These are phyloP conservation scores for Penicillium coffeae DNA, from an alignment of 495 filamentous ascomycete species.

Conservation along the genomic window DNA sequence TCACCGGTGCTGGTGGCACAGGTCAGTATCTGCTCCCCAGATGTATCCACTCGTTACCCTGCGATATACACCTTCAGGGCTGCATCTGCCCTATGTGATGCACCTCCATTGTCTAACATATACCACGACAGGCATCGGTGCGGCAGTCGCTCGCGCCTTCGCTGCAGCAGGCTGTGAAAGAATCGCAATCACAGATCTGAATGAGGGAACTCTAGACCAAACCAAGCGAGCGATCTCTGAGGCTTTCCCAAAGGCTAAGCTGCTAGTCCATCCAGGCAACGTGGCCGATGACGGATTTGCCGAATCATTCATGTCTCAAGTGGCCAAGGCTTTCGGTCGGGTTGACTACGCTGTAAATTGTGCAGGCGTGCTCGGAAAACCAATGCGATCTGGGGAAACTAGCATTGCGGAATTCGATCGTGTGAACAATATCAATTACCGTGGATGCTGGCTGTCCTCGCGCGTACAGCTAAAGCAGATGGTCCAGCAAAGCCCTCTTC, in stretches of 20 bases:
- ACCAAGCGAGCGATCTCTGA: slow-evolving; percentile 29
- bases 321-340: slow-evolving; percentile 33
- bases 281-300: slow-evolving; percentile 42
- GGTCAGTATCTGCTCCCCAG: slow-evolving; percentile 17
- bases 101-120: too few species aligned
- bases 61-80: too few species aligned
- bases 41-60: background rate
- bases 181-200: slow-evolving; percentile 50
- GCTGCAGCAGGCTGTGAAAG: slow-evolving; percentile 44
- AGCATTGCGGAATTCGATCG: slow-evolving; percentile 40
- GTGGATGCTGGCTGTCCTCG: slow-evolving; percentile 49
- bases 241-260: slow-evolving; percentile 21
- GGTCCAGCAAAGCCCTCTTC: slow-evolving; percentile 44
- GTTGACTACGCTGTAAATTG: slow-evolving; percentile 52
- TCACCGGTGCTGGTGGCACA: slow-evolving; percentile 32
- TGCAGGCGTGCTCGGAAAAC: slow-evolving; percentile 43
- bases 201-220: slow-evolving; percentile 30
- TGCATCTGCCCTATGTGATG: too few species aligned
- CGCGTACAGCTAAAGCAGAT: slow-evolving; percentile 45
- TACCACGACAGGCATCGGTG: slow-evolving; percentile 46
- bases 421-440: slow-evolving; percentile 51
- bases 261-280: slow-evolving; percentile 35
- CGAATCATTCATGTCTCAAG: slow-evolving; percentile 30
- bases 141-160: slow-evolving; percentile 47
- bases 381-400: slow-evolving; percentile 33